phyloP scores from a whole-genome alignment of 148 eudicot genomes.

The Vaccinium darrowii region DNA sequence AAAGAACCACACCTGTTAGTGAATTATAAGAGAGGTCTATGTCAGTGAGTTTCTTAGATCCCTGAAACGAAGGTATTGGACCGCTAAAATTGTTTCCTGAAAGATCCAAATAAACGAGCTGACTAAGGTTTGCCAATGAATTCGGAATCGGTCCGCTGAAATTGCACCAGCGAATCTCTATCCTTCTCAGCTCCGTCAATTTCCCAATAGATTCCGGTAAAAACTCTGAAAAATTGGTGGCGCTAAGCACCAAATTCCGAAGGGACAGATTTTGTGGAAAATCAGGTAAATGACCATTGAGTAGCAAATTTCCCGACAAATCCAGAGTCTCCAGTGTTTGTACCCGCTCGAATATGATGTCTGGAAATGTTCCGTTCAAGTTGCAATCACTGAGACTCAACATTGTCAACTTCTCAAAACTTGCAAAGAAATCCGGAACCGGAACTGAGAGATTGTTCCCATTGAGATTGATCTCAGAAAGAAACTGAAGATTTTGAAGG shows the following conservation, averaged over 20 bases:
- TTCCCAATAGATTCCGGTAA: too few species aligned
- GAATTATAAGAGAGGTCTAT: conserved; percentile 39
- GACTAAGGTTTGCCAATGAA: too few species aligned
- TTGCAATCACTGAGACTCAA: conserved; percentile 13
- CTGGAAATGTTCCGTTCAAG: conserved; percentile 14
- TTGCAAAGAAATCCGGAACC: conserved; percentile 14
- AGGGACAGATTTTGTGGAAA: too few species aligned
- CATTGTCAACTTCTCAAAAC: neutral
- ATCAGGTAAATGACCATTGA: too few species aligned
- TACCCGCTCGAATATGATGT: neutral
- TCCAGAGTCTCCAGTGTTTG: conserved; percentile 14
- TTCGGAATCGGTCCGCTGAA: too few species aligned
- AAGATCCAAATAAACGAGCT: too few species aligned
- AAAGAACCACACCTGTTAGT: conserved; percentile 38
- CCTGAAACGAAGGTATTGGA: conserved; percentile 29
- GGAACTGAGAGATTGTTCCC: neutral
- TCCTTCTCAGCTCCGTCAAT: too few species aligned
- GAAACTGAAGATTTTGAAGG: neutral
- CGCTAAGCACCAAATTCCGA: too few species aligned
- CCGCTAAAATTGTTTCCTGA: neutral
- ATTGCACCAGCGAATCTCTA: too few species aligned
- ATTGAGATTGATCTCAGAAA: conserved; percentile 13
- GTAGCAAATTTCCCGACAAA: conserved; percentile 8
- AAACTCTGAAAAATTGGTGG: too few species aligned
- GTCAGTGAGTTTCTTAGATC: conserved; percentile 31